Evolutionary conservation across 2,329 filamentous ascomycete genomes (phyloP).

Genomic region (Nothophoma quercina): DNA sequence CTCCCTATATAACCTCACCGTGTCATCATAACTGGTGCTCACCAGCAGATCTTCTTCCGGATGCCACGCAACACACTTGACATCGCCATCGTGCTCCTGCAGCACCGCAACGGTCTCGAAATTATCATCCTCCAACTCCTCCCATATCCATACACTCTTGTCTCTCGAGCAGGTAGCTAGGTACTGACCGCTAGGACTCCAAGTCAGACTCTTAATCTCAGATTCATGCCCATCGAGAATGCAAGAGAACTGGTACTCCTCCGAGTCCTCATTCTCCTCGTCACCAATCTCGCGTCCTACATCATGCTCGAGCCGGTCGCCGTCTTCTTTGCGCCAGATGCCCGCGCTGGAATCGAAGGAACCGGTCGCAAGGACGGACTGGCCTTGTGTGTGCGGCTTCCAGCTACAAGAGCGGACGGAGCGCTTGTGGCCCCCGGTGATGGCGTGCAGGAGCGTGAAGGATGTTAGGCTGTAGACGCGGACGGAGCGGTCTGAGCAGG

Average conservation of each 20-base stretch:
- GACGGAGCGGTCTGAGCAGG: constrained; percentile 83
- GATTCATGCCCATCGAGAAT: constrained; percentile 95
- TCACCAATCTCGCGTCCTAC: constrained; percentile 49
- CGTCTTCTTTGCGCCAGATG: constrained; percentile 71
- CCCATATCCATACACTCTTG: constrained; percentile 98
- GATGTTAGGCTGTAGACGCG: constrained; percentile 88
- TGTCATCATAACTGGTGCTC: constrained; percentile 93
- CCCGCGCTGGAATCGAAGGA: constrained; percentile 94
- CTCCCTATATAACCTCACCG: constrained; percentile 86
- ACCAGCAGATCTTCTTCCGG: constrained; percentile 80
- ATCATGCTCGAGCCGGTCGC: constrained; percentile 54
- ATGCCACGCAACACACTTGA: constrained; percentile 94
- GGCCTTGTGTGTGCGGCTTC: constrained; percentile 72
- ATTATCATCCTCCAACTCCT: constrained; percentile 92
- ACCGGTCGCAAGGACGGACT: constrained; percentile 83
- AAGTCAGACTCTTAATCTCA: constrained; percentile 84
- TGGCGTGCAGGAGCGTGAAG: constrained; percentile 78
- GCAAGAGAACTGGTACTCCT: constrained; percentile 92
- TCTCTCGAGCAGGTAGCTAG: constrained; percentile 91
- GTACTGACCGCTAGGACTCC: constrained; percentile 76
- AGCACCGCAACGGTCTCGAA: constrained; percentile 96
- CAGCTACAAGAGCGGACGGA: constrained; percentile 86
- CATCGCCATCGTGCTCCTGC: constrained; percentile 92
- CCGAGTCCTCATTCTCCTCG: constrained; percentile 66
- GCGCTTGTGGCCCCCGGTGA: constrained; percentile 88